Base-by-base conservation (phyloP, 768 basidiomycete species). In the Rhizopogon roseolus region DNA sequence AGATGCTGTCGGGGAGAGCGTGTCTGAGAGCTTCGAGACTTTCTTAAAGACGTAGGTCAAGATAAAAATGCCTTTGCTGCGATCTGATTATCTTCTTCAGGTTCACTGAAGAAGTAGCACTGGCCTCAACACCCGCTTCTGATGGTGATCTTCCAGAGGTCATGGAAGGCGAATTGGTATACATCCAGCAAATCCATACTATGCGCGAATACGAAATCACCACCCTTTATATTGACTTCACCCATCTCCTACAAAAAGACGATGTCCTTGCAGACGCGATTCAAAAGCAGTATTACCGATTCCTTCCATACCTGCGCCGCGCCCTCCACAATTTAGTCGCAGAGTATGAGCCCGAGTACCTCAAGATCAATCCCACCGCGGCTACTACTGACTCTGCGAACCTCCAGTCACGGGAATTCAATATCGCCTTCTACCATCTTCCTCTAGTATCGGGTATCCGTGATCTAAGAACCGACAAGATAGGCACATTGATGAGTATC, bases 201-300 rank as follows among this genome's bases (percentile, higher is more conserved):
- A 93, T 99, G 93, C 87, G 90, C 57, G 91, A 95, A 67, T 94
- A 90, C 67, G 89, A 94, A 65, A 78, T 97, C 50, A 92, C 93
- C 8, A 98, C 96, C 0, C 86, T 99, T 65, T 99, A 98, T 65
- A 88, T 99, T 70, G 95, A 98, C 74, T 98, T 88, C 56, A 81
- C 84, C 9, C 94, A 99, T 67, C 79, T 98, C 36, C 80, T 97
- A 27, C 84, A 88, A 65, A 81, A 85, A 51, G 95, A 98, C 66
- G 94, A 97, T 58, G 87, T 94, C 5, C 86, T 98, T 17, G 95
- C 96, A 0, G 84, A 90, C 59, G 96, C 96, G 2, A 92, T 99
- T 55, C 86, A 90, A 59, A 89, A 85, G 57, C 93, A 97, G 66
- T 98, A 99, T 67, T 98, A 98, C 67, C 86, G 97, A 63, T 98